A percentile compares a stretch with the other conserved stretches of the same genome.
phyloP scores from a whole-genome alignment of 1,284 basidiomycete species.

The Tausonia pullulans region DNA sequence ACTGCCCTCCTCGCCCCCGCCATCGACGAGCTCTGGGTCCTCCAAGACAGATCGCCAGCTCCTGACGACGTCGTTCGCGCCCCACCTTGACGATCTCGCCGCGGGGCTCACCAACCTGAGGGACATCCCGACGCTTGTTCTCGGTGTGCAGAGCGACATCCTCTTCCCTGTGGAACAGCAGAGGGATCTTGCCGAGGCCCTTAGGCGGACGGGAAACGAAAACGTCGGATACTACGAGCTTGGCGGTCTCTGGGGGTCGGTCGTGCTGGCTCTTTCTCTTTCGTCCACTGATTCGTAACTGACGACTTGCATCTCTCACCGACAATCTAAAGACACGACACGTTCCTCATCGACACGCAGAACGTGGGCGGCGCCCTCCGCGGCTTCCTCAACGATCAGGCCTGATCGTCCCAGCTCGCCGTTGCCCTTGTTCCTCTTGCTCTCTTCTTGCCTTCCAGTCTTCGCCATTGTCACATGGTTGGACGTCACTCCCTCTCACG shows the following conservation, averaged over 20 bases:
- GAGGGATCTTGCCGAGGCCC: constrained; percentile 82
- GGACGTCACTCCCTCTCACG: too few relatives aligned
- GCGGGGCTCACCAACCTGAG: constrained; percentile 66
- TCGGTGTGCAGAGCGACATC: constrained; percentile 95
- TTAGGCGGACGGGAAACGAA: constrained; percentile 77
- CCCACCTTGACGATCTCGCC: constrained; percentile 70
- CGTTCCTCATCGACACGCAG: constrained; percentile 74
- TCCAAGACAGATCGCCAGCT: constrained; percentile 32
- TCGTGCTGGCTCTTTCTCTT: neutral
- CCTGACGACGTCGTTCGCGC: constrained; percentile 42
- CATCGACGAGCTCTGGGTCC: neutral
- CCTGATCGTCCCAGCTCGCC: neutral
- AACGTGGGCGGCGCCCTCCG: constrained; percentile 68
- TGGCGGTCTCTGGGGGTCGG: constrained; percentile 84
- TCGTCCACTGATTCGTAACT: neutral
- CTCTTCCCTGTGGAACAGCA: constrained; percentile 97
- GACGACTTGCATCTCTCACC: too few relatives aligned
- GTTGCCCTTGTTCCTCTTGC: neutral
- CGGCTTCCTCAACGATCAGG: constrained; percentile 46
- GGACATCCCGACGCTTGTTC: constrained; percentile 69
- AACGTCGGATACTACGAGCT: constrained; percentile 93
- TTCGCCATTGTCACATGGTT: too few relatives aligned
- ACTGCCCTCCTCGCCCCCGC: constrained; percentile 22
- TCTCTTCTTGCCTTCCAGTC: neutral
- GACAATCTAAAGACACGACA: constrained; percentile 54